These are phyloP conservation scores for Malus sylvestris DNA, from an alignment of 306 rosid genomes.

Conservation along the genomic window DNA sequence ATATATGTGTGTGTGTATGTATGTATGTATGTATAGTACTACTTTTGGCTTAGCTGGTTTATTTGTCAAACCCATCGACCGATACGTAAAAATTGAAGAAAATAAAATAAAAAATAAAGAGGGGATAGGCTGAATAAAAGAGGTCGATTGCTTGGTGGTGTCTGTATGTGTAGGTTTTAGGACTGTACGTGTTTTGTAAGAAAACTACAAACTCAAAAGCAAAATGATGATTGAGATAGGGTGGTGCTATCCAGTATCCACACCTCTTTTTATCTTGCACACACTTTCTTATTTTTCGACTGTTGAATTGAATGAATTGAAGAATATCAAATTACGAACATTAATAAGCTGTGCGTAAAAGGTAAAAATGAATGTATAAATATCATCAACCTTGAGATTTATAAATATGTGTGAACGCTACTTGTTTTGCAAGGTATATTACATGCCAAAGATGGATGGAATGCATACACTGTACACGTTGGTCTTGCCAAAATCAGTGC, in stretches of 20 bases:
- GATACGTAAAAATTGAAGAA: not conserved
- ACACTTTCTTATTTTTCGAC: fast-evolving
- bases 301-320: too few relatives aligned
- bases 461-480: too few relatives aligned
- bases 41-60: not conserved
- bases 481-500: too few relatives aligned
- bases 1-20: not conserved
- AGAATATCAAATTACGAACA: too few relatives aligned
- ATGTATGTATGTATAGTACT: not conserved
- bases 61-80: not conserved
- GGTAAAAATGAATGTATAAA: too few relatives aligned
- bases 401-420: too few relatives aligned
- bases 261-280: too few relatives aligned
- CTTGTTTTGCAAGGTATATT: too few relatives aligned
- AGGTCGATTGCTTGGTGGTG: not conserved
- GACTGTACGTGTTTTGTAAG: not conserved
- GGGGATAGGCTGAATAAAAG: not conserved
- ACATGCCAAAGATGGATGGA: too few relatives aligned
- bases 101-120: not conserved
- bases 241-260: too few relatives aligned
- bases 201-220: not conserved
- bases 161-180: not conserved
- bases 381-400: too few relatives aligned
- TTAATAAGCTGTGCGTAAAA: too few relatives aligned
- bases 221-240: not conserved